Evolutionary conservation across 352 stramenopile genomes (phyloP), one percentile per base, ranked within the genome.

Genomic region (Peronospora destructor): DNA sequence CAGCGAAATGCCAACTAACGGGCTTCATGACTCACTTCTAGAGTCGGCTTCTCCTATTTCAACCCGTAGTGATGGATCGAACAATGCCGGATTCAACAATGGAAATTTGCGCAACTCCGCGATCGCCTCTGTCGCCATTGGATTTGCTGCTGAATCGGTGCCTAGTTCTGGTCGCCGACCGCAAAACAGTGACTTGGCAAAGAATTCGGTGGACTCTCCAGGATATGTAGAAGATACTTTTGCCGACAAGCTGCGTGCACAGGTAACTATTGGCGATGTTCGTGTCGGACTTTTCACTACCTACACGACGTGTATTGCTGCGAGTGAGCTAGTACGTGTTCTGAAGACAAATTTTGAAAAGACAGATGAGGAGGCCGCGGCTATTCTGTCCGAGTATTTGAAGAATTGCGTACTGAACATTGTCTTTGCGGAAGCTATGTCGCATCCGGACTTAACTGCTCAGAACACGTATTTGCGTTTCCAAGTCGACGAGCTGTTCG

Each of bases 401-500:
- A 67, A 73, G 44, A 58, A 53, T 1, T 60, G 67, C 29, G 61
- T 81, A 11, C 45, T 91, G 6, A 74, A 76, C 33, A 41, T 88
- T 12, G 66, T 85, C 3, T 74, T 71, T 35, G 71, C 80, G 4
- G 80, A 85, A 33, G 64, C 71, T 39, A 59, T 54, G 35, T 59
- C 42, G 10, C 49, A 73, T 25, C 76, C 76, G 7, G 73, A 87
- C 46, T 45, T 87, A 19, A 34, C 52, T 3, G 55, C 73, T 23
- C 58, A 56, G 1, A 64, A 73, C 49, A 88, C 81, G 14, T 88
- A 82, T 42, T 48, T 90, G 36, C 79, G 83, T 7, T 93, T 93
- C 45, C 83, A 91, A 73, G 76, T 93, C 17, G 83, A 93, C 36
- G 76, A 91, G 41, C 50, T 84, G n/a, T 88, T 87, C 53, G 66